Evolutionary conservation across 345 rosid species (phyloP), one percentile per base, ranked within the genome.

Genomic region (Ricinus communis): DNA sequence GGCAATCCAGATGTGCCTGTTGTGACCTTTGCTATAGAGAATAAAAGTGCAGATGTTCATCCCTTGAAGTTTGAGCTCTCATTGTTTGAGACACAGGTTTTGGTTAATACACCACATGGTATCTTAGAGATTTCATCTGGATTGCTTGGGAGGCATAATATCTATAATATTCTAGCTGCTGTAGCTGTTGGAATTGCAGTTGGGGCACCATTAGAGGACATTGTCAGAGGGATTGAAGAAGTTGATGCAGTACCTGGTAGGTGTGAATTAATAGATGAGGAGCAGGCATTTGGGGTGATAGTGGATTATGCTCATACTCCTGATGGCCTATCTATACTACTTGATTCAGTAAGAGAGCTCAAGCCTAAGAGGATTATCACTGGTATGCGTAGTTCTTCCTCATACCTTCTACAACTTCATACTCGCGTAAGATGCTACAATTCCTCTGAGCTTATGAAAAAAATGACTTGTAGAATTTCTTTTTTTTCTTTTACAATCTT

Each of bases 111-210:
- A 9, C 97, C 97, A 1, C 79, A 87, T 54, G 98, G 98, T 67
- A 85, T 91, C 78, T 70, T 94, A 76, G 93, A 94, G 82, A 91
- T 94, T 52, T 91, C 97, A 7, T 94, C 97, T 0, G 98, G 97
- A 50, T 83, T 94, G 82, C 87, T 94, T 24, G 93, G 95, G 73
- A 85, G 86, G 77, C 90, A 91, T 78, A 91, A 94, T 61, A 87
- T 94, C 67, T 91, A 88, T 83, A 88, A 94, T 64, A 91, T 94
- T 80, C 93, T 94, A 57, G 91, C 97, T 0, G 95, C 96, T 61
- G 91, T 91, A 67, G 88, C 98, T 11, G 93, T 91, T 73, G 98
- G 98, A 66, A 91, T 94, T 75, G 96, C 95, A 69, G 98, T 94
- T 58, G 97, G 95, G 66, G 93, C 91, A 70, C 96, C 98, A 74